Conservation (phyloP, 805 yeast genomes). For the Jamesozyma gamospora region DNA sequence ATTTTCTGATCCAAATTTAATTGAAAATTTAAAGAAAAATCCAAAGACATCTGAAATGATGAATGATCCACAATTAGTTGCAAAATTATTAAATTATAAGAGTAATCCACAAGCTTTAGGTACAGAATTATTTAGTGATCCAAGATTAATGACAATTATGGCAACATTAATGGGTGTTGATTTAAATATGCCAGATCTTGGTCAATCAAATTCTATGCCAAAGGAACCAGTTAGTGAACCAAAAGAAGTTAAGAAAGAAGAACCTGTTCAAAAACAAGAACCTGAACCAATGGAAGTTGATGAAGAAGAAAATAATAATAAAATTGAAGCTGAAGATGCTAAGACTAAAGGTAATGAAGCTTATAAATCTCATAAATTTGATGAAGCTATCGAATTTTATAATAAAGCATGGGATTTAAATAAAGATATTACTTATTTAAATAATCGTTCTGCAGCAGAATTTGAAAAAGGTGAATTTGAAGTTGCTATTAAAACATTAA, state of each 20-base stretch:
- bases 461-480: conserved; percentile 91
- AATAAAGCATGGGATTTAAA: conserved; percentile 73
- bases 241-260: conserved; percentile 11
- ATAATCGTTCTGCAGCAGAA: conserved; percentile 97
- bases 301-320: conserved; percentile 24
- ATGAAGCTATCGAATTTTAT: conserved; percentile 83
- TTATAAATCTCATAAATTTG: conserved; percentile 81
- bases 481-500: conserved; percentile 70
- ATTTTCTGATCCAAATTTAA: conserved; percentile 70
- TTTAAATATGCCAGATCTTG: conserved; percentile 37
- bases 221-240: conserved; percentile 22
- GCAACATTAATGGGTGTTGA: conserved; percentile 80
- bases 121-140: conserved; percentile 64
- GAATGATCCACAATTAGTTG: conserved; percentile 79
- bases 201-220: conserved; percentile 23
- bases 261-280: conserved; percentile 14
- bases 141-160: conserved; percentile 80
- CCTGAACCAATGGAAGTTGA: conserved; percentile 33
- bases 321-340: conserved; percentile 50
- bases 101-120: conserved; percentile 67
- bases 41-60: conserved; percentile 82
- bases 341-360: conserved; percentile 80
- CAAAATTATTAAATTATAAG: conserved; percentile 48
- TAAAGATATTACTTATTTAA: conserved; percentile 84
- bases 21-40: conserved; percentile 63